Conservation (phyloP, 164 flowering plant species). For the Liquidambar formosana region DNA sequence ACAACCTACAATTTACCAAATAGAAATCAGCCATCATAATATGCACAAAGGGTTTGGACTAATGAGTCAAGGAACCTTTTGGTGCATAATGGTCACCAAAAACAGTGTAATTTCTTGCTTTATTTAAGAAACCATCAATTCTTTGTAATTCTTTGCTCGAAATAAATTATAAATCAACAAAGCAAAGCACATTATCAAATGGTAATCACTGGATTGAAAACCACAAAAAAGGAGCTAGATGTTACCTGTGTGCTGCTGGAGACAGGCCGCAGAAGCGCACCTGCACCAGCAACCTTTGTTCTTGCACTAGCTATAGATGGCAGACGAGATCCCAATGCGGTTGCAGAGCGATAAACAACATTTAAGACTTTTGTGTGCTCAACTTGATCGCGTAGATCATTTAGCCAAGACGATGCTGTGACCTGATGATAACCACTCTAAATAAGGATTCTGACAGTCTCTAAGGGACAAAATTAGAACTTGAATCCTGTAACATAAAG, state of each 20-base stretch:
- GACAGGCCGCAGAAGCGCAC: constrained; percentile 83
- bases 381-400: constrained; percentile 91
- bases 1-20: constrained; percentile 52
- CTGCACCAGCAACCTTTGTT: constrained; percentile 89
- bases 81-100: neutral
- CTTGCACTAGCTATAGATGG: constrained; percentile 86
- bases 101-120: no score
- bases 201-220: neutral
- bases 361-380: constrained; percentile 79
- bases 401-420: constrained; percentile 92
- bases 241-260: constrained; percentile 89
- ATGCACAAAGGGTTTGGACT: neutral
- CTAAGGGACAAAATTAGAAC: neutral
- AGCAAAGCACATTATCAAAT: neutral
- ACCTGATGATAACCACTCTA: constrained; percentile 49
- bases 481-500: neutral
- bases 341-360: constrained; percentile 88
- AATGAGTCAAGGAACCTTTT: neutral
- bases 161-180: neutral
- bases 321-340: constrained; percentile 85
- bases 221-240: neutral
- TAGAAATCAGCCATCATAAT: neutral
- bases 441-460: neutral
- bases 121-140: neutral
- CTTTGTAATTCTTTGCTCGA: neutral